A percentile compares a stretch with the other conserved stretches of the same genome.
phyloP scores from a whole-genome alignment of 352 stramenopile species.

The Sclerospora graminicola region DNA sequence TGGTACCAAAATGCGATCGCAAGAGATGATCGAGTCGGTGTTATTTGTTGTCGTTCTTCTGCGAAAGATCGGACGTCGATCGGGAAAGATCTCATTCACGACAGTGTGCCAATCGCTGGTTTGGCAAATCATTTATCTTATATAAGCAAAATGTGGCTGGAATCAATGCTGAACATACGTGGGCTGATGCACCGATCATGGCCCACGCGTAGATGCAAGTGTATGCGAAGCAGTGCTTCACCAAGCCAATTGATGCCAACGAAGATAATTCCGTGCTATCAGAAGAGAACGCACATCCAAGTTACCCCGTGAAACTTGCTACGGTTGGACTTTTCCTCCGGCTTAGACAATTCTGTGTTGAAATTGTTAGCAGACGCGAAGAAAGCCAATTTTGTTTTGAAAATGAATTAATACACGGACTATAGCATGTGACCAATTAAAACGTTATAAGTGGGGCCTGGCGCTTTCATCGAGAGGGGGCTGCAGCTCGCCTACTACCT shows the following conservation, averaged over 20 bases:
- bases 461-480: slow-evolving; percentile 94
- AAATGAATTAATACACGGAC: slow-evolving; percentile 79
- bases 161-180: slow-evolving; percentile 92
- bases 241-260: slow-evolving; percentile 43
- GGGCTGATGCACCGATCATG: slow-evolving; percentile 84
- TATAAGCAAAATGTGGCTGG: slow-evolving; percentile 91
- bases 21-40: slow-evolving; percentile 63
- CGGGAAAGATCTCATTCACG: slow-evolving; percentile 74
- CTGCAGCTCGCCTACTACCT: slow-evolving; percentile 94
- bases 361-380: slow-evolving; percentile 45
- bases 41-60: slow-evolving; percentile 67
- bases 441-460: slow-evolving; percentile 88
- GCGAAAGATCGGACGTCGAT: slow-evolving; percentile 53
- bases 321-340: slow-evolving; percentile 49
- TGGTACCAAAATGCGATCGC: slow-evolving; percentile 80
- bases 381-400: slow-evolving; percentile 82
- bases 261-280: slow-evolving; percentile 30
- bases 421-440: slow-evolving; percentile 89
- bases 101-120: slow-evolving; percentile 91
- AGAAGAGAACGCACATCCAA: slow-evolving; percentile 38
- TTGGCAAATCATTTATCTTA: slow-evolving; percentile 96
- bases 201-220: slow-evolving; percentile 78
- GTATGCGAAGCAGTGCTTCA: slow-evolving; percentile 47
- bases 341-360: slow-evolving; percentile 37
- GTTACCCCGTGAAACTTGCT: slow-evolving; percentile 43